These are phyloP conservation scores for Talaromyces liani DNA, from an alignment of 495 filamentous ascomycete species.

Conservation along the genomic window DNA sequence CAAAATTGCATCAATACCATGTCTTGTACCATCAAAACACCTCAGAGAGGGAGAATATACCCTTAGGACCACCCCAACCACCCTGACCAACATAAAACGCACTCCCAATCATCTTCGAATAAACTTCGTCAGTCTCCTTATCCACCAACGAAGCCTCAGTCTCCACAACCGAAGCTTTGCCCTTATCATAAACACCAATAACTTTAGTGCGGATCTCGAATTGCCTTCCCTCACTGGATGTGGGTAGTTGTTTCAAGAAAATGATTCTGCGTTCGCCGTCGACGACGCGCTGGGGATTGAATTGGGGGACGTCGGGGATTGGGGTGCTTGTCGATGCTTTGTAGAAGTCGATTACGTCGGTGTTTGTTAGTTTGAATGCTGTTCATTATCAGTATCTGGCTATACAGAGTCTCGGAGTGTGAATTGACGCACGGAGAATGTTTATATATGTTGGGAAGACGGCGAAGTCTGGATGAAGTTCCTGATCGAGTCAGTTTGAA, in stretches of 20 bases:
- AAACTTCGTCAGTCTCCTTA: slow-evolving; percentile 59
- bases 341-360: slow-evolving; percentile 86
- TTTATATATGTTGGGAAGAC: slow-evolving; percentile 85
- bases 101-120: slow-evolving; percentile 57
- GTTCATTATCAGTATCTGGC: background rate
- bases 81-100: slow-evolving; percentile 81
- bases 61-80: slow-evolving; percentile 86
- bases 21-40: background rate
- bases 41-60: slow-evolving; percentile 22
- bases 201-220: slow-evolving; percentile 77
- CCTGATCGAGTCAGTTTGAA: slow-evolving; percentile 34
- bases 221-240: slow-evolving; percentile 58
- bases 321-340: slow-evolving; percentile 45
- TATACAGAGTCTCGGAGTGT: background rate
- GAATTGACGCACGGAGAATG: slow-evolving; percentile 56
- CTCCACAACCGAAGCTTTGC: slow-evolving; percentile 74
- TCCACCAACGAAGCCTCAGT: slow-evolving; percentile 73
- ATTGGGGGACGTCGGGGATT: slow-evolving; percentile 70
- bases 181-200: slow-evolving; percentile 87
- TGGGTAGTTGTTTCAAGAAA: slow-evolving; percentile 70
- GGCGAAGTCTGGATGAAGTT: slow-evolving; percentile 72
- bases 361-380: slow-evolving; percentile 74
- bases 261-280: slow-evolving; percentile 80
- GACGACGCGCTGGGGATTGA: slow-evolving; percentile 67
- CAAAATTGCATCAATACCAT: background rate